These are phyloP conservation scores for Anthracocystis walkeri DNA, from an alignment of 1,284 basidiomycete genomes.

Conservation along the genomic window DNA sequence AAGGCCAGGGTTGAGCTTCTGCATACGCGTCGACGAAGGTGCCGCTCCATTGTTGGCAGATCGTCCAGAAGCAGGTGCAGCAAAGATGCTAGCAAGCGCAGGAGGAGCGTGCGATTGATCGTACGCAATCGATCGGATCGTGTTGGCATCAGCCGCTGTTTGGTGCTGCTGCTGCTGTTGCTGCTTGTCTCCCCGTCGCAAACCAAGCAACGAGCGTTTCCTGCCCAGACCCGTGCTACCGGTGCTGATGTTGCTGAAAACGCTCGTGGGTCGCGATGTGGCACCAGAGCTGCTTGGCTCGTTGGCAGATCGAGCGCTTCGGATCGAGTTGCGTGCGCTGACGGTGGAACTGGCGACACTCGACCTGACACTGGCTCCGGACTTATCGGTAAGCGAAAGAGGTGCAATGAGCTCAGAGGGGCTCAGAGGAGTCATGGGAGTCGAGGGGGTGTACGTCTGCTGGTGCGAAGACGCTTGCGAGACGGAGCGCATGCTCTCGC, in stretches of 20 bases:
- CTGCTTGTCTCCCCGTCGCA: slow-evolving; percentile 39
- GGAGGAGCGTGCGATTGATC: slow-evolving; percentile 35
- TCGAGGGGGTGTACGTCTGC: slow-evolving; percentile 49
- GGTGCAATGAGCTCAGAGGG: slow-evolving; percentile 52
- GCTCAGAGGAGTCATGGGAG: slow-evolving; percentile 54
- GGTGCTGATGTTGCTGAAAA: slow-evolving; percentile 54
- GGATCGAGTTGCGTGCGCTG: slow-evolving; percentile 35
- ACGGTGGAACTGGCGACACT: slow-evolving; percentile 33
- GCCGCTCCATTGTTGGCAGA: slow-evolving; percentile 12
- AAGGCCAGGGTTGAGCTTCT: slow-evolving; percentile 59
- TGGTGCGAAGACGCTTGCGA: slow-evolving; percentile 53
- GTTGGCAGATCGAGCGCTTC: slow-evolving; percentile 31
- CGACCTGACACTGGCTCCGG: slow-evolving; percentile 15
- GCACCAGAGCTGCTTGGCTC: slow-evolving; percentile 29
- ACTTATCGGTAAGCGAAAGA: slow-evolving; percentile 46
- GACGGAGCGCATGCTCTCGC: slow-evolving; percentile 49
- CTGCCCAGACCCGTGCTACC: slow-evolving; percentile 39
- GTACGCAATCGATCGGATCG: slow-evolving; percentile 50
- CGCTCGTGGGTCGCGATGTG: slow-evolving; percentile 47
- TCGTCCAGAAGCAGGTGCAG: slow-evolving; percentile 15
- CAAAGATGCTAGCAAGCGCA: slow-evolving; percentile 38
- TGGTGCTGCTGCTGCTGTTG: slow-evolving; percentile 14
- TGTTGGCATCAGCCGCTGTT: slow-evolving; percentile 26
- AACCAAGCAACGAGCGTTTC: slow-evolving; percentile 45
- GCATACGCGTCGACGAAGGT: slow-evolving; percentile 31